phyloP scores from a whole-genome alignment of 164 flowering plant species.

The Vitis cinerea region DNA sequence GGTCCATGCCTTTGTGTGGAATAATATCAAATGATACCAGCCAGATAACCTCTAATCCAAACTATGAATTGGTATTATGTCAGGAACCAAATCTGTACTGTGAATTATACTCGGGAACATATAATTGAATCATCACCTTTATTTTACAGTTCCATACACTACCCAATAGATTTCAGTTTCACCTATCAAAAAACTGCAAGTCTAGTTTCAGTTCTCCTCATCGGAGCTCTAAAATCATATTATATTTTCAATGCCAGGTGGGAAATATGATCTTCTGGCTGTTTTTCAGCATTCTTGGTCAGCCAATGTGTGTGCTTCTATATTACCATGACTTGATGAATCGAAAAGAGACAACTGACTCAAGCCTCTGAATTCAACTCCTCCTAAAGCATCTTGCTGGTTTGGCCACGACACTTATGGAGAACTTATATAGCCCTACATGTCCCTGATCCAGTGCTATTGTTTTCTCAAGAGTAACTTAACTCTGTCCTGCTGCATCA shows the following conservation, averaged over 20 bases:
- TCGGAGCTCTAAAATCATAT: background rate
- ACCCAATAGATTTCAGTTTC: background rate
- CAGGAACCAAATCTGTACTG: no score
- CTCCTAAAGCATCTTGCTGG: no score
- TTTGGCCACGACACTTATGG: no score
- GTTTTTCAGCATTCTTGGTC: constrained; percentile 88
- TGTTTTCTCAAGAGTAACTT: no score
- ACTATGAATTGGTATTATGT: no score
- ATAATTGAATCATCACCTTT: background rate
- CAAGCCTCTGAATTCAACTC: background rate
- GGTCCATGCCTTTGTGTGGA: no score
- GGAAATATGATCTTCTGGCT: constrained; percentile 97
- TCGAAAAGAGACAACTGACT: constrained; percentile 35
- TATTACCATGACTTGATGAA: constrained; percentile 97
- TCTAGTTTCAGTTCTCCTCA: background rate
- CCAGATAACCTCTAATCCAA: no score
- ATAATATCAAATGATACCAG: no score
- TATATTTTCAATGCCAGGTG: constrained; percentile 46
- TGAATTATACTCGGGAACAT: no score
- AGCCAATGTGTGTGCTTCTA: constrained; percentile 88
- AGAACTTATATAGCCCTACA: no score
- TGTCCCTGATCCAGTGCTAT: no score
- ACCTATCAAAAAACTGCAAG: background rate
- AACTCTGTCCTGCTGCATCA: no score
- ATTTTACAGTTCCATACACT: background rate